A percentile compares a stretch with the other conserved stretches of the same genome.
These are phyloP conservation scores for Candida pseudocylindracea DNA, from an alignment of 1,139 yeast species.

Conservation along the genomic window DNA sequence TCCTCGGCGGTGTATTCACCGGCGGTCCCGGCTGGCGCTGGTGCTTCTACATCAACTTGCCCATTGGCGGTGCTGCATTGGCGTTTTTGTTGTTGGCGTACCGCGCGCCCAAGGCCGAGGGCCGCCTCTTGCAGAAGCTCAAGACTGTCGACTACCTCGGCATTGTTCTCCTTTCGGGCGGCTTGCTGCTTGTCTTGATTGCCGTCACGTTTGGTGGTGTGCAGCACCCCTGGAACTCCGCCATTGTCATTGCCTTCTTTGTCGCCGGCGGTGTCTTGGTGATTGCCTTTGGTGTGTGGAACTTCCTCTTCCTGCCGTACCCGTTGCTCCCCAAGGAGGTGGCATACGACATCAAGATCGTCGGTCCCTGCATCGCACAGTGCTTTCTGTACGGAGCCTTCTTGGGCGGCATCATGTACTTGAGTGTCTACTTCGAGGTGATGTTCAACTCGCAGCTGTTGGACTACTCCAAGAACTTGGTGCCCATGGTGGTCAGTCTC, in stretches of 20 bases:
- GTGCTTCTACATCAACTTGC: slow-evolving; percentile 57
- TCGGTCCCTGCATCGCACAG: slow-evolving; percentile 15
- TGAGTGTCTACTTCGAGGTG: slow-evolving; percentile 35
- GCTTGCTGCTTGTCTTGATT: slow-evolving; percentile 19
- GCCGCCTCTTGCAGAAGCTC: slow-evolving; percentile 17
- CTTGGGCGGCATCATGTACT: slow-evolving; percentile 18
- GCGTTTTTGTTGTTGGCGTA: slow-evolving; percentile 22
- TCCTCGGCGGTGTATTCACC: slow-evolving; percentile 10
- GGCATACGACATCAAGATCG: slow-evolving; percentile 12
- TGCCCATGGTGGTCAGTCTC: slow-evolving; percentile 31
- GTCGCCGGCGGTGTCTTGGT: slow-evolving; percentile 26
- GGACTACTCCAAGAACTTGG: slow-evolving; percentile 32
- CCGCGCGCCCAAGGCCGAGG: slow-evolving; percentile 28
- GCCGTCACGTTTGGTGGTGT: slow-evolving; percentile 31
- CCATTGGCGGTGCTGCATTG: slow-evolving; percentile 38
- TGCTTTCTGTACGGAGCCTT: slow-evolving; percentile 20
- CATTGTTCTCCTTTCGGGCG: slow-evolving; percentile 15
- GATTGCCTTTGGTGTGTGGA: slow-evolving; percentile 21
- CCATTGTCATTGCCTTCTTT: slow-evolving; percentile 29
- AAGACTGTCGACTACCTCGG: slow-evolving; percentile 24
- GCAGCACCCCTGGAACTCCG: slow-evolving; percentile 27
- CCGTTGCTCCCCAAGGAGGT: slow-evolving; percentile 25
- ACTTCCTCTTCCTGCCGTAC: slow-evolving; percentile 17
- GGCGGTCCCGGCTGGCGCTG: slow-evolving; percentile 30
- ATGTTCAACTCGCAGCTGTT: slow-evolving; percentile 23